phyloP scores from a whole-genome alignment of 345 rosid species.

The Adansonia digitata region DNA sequence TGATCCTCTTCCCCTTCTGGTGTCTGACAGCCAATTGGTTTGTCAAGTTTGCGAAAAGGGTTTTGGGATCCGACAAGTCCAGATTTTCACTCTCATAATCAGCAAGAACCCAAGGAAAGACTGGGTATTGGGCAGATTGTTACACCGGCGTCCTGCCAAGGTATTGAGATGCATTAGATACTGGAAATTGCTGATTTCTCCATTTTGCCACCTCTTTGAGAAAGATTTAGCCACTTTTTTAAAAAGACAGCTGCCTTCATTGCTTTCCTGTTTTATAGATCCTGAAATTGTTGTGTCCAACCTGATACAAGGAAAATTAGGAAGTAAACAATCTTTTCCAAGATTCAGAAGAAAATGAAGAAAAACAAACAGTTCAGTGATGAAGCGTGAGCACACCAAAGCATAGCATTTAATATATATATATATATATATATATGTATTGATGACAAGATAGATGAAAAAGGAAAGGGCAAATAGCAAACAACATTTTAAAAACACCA shows the following conservation, averaged over 20 bases:
- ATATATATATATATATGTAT: no score
- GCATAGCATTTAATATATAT: no score
- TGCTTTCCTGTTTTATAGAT: constrained; percentile 79
- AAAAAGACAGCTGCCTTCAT: constrained; percentile 89
- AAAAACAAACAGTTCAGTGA: constrained; percentile 1
- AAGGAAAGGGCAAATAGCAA: background rate
- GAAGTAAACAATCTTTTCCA: constrained; percentile 16
- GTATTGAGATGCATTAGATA: constrained; percentile 99
- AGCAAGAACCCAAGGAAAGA: constrained; percentile 99
- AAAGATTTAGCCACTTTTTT: constrained; percentile 91
- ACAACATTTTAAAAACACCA: background rate
- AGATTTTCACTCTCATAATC: constrained; percentile 89
- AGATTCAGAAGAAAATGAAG: constrained; percentile 16
- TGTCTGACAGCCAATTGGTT: constrained; percentile 99
- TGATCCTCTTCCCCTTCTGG: constrained; percentile 90
- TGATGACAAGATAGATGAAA: no score
- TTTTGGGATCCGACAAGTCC: constrained; percentile 73
- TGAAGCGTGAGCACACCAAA: background rate
- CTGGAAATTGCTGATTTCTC: constrained; percentile 98
- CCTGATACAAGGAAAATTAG: constrained; percentile 40
- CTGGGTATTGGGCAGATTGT: constrained; percentile 98
- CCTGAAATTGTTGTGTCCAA: constrained; percentile 97
- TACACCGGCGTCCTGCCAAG: constrained; percentile 96
- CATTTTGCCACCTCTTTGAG: constrained; percentile 99
- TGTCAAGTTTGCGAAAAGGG: constrained; percentile 90